Evolutionary conservation across 2,329 filamentous ascomycete species (phyloP).

Genomic region (Ceratocystis colombiana): DNA sequence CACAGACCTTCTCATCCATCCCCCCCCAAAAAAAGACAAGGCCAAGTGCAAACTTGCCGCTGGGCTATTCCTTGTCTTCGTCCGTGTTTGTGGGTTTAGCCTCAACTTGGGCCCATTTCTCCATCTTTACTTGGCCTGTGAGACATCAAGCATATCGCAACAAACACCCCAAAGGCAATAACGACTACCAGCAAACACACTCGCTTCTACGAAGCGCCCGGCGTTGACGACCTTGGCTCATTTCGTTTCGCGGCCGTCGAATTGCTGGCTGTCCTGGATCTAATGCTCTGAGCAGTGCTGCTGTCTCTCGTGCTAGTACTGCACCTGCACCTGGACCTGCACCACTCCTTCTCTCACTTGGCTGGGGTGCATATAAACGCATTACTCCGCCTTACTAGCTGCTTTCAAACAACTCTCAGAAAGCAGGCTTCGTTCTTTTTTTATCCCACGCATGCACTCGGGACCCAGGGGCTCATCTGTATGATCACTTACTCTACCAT

Average conservation of each 20-base stretch:
- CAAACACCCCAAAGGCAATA: neutral
- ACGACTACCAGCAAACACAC: neutral
- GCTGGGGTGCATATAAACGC: neutral
- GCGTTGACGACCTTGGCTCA: neutral
- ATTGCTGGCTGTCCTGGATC: neutral
- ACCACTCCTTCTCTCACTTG: neutral
- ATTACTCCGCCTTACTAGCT: neutral
- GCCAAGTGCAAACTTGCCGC: conserved; percentile 10
- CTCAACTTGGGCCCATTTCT: conserved; percentile 1
- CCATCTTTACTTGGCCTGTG: conserved; percentile 11
- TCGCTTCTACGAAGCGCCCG: neutral
- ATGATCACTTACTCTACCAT: neutral
- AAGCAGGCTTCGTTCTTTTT: conserved; percentile 4
- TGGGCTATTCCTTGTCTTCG: conserved; percentile 11
- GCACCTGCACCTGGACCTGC: neutral
- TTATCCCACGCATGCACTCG: neutral
- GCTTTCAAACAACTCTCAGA: neutral
- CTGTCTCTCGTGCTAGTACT: neutral
- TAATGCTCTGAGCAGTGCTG: neutral
- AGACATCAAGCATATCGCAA: neutral
- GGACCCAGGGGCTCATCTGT: neutral
- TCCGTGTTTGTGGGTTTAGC: conserved; percentile 12
- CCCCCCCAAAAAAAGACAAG: neutral
- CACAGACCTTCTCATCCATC: neutral
- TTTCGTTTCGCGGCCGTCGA: neutral